These are phyloP conservation scores for Pisolithus marmoratus DNA, from an alignment of 768 basidiomycete species.

Conservation along the genomic window DNA sequence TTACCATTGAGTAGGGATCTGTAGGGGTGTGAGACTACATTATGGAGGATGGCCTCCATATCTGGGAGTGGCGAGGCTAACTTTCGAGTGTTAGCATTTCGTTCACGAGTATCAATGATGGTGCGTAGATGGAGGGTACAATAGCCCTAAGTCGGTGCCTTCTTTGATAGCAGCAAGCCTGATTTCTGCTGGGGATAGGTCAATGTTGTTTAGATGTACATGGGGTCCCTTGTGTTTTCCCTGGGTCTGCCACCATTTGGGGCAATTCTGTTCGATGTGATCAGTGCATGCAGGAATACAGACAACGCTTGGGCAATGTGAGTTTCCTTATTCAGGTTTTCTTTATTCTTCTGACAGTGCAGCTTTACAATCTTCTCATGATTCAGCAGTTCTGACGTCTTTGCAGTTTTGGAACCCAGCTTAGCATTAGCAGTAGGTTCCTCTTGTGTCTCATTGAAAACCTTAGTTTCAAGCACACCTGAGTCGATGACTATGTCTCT, in stretches of 20 bases:
- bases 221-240: too few species aligned
- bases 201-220: too few species aligned
- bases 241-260: too few species aligned
- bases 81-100: conserved; percentile 29
- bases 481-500: too few species aligned
- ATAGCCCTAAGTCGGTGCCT: too few species aligned
- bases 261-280: too few species aligned
- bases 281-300: neutral
- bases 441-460: too few species aligned
- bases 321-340: neutral
- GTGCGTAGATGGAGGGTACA: conserved; percentile 10
- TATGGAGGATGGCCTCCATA: too few species aligned
- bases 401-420: neutral
- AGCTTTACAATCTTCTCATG: neutral
- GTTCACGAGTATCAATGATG: conserved; percentile 21
- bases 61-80: conserved; percentile 23
- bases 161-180: too few species aligned
- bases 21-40: conserved; percentile 14
- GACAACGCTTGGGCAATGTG: neutral
- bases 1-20: conserved; percentile 24
- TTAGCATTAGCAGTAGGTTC: neutral
- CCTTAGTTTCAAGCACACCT: too few species aligned
- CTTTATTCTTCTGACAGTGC: neutral
- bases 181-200: too few species aligned
- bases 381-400: neutral